phyloP scores from a whole-genome alignment of 2,329 filamentous ascomycete species.

The Neonectria hederae region DNA sequence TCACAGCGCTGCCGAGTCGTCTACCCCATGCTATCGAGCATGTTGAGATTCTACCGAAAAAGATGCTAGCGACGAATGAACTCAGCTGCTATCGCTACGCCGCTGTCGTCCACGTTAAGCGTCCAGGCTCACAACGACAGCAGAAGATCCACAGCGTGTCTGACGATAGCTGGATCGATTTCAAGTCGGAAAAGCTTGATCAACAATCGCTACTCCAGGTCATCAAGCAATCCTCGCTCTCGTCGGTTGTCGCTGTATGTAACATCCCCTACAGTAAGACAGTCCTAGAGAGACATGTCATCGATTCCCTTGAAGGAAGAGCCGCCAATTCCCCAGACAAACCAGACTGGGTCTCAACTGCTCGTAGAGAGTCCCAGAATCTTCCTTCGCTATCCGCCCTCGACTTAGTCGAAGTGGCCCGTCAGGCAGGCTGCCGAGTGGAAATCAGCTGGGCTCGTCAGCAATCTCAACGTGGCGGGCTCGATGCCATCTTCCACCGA shows the following conservation, averaged over 20 bases:
- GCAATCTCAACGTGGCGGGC: conserved; percentile 36
- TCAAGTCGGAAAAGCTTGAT: conserved; percentile 20
- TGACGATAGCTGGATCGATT: conserved; percentile 33
- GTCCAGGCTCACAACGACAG: not conserved
- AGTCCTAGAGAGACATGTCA: conserved; percentile 39
- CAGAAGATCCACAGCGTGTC: conserved; percentile 25
- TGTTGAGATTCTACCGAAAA: conserved; percentile 44
- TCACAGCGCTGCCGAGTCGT: conserved; percentile 9
- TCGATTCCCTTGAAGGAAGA: conserved; percentile 20
- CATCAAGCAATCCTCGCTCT: conserved; percentile 3
- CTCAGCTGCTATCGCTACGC: conserved; percentile 29
- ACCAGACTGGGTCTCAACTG: conserved; percentile 21
- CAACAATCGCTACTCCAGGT: conserved; percentile 14
- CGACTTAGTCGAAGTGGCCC: conserved; percentile 35
- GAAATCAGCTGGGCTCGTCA: conserved; percentile 57
- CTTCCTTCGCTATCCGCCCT: conserved; percentile 19
- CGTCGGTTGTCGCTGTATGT: conserved; percentile 22
- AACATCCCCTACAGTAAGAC: conserved; percentile 45
- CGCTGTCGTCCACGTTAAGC: conserved; percentile 33
- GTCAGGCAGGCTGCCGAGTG: conserved; percentile 55
- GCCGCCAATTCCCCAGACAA: not conserved
- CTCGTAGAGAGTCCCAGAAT: conserved; percentile 5
- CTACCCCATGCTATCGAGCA: conserved; percentile 35
- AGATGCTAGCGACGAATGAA: conserved; percentile 43
- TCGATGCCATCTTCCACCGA: conserved; percentile 48